A percentile compares a stretch with the other conserved stretches of the same genome.
phyloP scores from a whole-genome alignment of 139 green algal genomes.

The Haematococcus lacustris region DNA sequence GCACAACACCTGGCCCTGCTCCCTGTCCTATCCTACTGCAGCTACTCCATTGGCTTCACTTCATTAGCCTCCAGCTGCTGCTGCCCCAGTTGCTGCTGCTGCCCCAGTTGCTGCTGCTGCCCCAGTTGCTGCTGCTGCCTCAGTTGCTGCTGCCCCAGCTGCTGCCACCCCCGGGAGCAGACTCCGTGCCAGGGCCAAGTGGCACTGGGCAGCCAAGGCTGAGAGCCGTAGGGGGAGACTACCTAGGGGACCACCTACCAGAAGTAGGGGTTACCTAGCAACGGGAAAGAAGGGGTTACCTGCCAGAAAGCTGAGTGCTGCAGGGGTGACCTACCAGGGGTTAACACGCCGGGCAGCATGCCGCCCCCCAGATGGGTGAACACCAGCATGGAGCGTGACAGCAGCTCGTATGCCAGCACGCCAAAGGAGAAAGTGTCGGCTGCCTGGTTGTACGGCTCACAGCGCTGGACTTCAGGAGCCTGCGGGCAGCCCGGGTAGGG shows the following conservation, averaged over 20 bases:
- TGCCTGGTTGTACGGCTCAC: slow-evolving; percentile 54
- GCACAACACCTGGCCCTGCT: no score
- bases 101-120: no score
- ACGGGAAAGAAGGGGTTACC: neutral
- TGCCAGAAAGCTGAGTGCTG: neutral
- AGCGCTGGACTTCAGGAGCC: slow-evolving; percentile 49
- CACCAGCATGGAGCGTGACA: slow-evolving; percentile 17
- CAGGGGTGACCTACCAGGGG: neutral
- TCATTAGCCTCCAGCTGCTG: no score
- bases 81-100: no score
- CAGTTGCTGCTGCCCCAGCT: neutral
- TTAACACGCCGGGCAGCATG: no score
- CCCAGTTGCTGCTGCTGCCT: no score
- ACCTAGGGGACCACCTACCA: neutral
- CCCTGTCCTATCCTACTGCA: no score
- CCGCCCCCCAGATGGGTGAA: slow-evolving; percentile 12
- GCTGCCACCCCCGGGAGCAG: neutral
- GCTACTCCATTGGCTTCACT: no score
- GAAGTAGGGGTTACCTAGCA: neutral
- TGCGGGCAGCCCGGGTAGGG: neutral
- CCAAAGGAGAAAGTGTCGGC: slow-evolving; percentile 71
- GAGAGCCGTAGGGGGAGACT: neutral
- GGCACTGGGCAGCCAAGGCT: neutral
- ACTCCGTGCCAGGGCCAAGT: neutral
- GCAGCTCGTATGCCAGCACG: slow-evolving; percentile 43